A percentile compares a stretch with the other conserved stretches of the same genome.
phyloP scores from a whole-genome alignment of 2,329 filamentous ascomycete species.

The Paecilomyces sp. region DNA sequence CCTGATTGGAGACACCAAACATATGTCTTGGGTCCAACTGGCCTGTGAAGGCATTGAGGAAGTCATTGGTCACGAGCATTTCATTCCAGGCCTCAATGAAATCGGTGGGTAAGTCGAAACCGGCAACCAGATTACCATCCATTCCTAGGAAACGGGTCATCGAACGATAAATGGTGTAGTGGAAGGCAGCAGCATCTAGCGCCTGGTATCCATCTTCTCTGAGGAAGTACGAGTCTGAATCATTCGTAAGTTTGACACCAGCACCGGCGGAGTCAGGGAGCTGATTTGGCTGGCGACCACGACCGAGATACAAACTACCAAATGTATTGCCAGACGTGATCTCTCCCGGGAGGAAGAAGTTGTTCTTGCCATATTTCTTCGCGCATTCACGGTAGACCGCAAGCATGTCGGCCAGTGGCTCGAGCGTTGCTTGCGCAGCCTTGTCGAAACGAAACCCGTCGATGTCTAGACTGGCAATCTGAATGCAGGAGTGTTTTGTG shows the following conservation, averaged over 20 bases:
- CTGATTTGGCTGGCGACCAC: conserved; percentile 46
- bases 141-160: conserved; percentile 49
- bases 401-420: conserved; percentile 42
- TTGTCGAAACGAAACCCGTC: background rate
- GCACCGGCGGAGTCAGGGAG: conserved; percentile 31
- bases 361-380: conserved; percentile 43
- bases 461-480: background rate
- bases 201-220: conserved; percentile 41
- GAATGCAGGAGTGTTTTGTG: conserved; percentile 51
- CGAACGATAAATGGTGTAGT: conserved; percentile 50
- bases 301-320: conserved; percentile 48
- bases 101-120: conserved; percentile 41
- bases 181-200: conserved; percentile 50
- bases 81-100: conserved; percentile 44
- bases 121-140: conserved; percentile 42
- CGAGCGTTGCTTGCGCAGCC: background rate
- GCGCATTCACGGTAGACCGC: conserved; percentile 47
- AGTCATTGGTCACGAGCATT: conserved; percentile 46
- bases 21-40: conserved; percentile 52
- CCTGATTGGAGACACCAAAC: conserved; percentile 54
- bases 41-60: conserved; percentile 48
- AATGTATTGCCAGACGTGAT: conserved; percentile 51
- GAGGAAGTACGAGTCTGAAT: conserved; percentile 35
- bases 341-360: conserved; percentile 55
- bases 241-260: conserved; percentile 37